A percentile compares a stretch with the other conserved stretches of the same genome.
phyloP scores from a whole-genome alignment of 495 filamentous ascomycete species.

The Talaromyces proteolyticus region DNA sequence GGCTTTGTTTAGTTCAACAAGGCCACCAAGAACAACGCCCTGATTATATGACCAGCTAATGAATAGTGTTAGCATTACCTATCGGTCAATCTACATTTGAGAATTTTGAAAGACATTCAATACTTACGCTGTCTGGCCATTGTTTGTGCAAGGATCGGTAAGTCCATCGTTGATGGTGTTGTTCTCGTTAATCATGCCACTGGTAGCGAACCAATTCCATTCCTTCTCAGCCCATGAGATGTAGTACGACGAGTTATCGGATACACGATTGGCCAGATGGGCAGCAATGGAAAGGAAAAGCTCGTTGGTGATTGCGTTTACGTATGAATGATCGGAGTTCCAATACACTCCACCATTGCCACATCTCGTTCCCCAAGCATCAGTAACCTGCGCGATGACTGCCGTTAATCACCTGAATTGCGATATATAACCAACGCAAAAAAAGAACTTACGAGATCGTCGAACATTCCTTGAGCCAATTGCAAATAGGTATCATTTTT shows the following conservation, averaged over 20 bases:
- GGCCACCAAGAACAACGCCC: constrained; percentile 67
- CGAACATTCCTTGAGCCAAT: constrained; percentile 53
- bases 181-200: constrained; percentile 60
- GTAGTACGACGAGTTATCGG: constrained; percentile 44
- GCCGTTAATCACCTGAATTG: too few species aligned
- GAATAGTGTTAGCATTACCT: too few species aligned
- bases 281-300: constrained; percentile 65
- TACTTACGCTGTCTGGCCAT: constrained; percentile 44
- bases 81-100: not conserved
- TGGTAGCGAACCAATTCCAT: constrained; percentile 64
- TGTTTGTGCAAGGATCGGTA: constrained; percentile 55
- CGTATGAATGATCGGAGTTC: constrained; percentile 54
- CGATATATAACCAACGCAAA: constrained; percentile 10
- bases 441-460: constrained; percentile 41
- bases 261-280: constrained; percentile 63
- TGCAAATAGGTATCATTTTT: constrained; percentile 46
- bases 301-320: constrained; percentile 72
- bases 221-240: constrained; percentile 47
- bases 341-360: constrained; percentile 58
- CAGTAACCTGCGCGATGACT: constrained; percentile 8
- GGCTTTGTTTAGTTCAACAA: constrained; percentile 59
- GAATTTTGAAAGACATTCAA: not conserved
- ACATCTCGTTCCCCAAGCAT: constrained; percentile 41
- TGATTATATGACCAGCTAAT: constrained; percentile 79
- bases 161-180: constrained; percentile 70